phyloP scores from a whole-genome alignment of 164 flowering plant species.

The Taxillus chinensis region DNA sequence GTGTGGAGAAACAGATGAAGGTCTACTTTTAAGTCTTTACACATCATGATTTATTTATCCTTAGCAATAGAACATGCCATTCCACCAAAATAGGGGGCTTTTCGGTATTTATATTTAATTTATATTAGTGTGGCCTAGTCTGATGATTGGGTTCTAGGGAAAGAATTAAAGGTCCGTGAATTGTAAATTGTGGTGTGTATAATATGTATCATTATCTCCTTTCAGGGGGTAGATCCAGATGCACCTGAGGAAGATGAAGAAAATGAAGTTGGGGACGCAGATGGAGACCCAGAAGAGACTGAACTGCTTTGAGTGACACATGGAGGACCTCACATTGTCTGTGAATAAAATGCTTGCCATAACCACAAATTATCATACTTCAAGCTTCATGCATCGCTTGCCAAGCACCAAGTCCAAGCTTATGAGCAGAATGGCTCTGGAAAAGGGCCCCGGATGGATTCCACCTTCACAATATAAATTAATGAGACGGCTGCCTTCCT shows the following conservation, averaged over 20 bases:
- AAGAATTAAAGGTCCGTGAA: no score
- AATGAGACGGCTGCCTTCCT: no score
- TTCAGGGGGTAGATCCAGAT: slow-evolving; percentile 97
- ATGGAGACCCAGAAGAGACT: slow-evolving; percentile 72
- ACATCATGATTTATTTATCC: background rate
- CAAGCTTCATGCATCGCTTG: background rate
- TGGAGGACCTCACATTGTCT: no score
- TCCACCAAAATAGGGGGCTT: background rate
- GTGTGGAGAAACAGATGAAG: slow-evolving; percentile 96
- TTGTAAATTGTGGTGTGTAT: background rate
- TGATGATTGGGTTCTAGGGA: no score
- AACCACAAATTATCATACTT: no score
- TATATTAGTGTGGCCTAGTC: no score
- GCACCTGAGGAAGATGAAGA: slow-evolving; percentile 97
- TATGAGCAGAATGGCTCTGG: no score
- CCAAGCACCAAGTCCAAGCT: background rate
- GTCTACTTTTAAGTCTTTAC: slow-evolving; percentile 22
- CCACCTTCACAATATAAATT: no score
- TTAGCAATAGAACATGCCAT: background rate
- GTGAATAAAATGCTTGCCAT: no score
- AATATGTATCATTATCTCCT: background rate
- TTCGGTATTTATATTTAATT: no score
- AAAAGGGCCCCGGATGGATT: no score
- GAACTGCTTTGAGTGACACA: slow-evolving; percentile 41
- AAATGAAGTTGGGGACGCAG: slow-evolving; percentile 86